Evolutionary conservation across 305 asterid genomes (phyloP).

Genomic region (Striga hermonthica): DNA sequence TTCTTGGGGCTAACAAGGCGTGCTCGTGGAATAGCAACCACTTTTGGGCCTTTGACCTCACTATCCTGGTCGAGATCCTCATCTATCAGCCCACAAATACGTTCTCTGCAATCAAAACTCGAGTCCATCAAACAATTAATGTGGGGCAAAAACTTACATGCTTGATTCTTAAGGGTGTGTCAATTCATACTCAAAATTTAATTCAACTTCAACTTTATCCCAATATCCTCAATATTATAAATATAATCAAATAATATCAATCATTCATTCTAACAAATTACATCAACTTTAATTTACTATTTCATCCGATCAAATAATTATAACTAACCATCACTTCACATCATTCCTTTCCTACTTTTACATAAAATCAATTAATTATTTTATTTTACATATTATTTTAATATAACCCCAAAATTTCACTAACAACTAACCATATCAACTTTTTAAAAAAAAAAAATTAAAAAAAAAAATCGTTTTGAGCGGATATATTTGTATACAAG

Average conservation of each 20-base stretch:
- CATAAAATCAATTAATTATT: no score
- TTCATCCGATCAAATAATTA: no score
- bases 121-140: conserved; percentile 13
- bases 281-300: no score
- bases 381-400: no score
- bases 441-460: no score
- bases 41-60: conserved; percentile 39
- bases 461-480: no score
- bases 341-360: no score
- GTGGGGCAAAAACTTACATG: background rate
- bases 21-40: conserved; percentile 44
- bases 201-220: background rate
- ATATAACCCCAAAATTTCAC: no score
- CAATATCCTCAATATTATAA: background rate
- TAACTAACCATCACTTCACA: no score
- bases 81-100: conserved; percentile 60
- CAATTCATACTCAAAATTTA: background rate
- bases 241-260: background rate
- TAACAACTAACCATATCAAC: no score
- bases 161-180: no score
- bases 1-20: conserved; percentile 54
- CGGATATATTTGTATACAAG: no score
- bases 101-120: conserved; percentile 47
- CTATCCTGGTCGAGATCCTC: conserved; percentile 50
- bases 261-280: background rate